These are phyloP conservation scores for Magnusiomyces fungicola DNA, from an alignment of 1,139 yeast genomes.

Conservation along the genomic window DNA sequence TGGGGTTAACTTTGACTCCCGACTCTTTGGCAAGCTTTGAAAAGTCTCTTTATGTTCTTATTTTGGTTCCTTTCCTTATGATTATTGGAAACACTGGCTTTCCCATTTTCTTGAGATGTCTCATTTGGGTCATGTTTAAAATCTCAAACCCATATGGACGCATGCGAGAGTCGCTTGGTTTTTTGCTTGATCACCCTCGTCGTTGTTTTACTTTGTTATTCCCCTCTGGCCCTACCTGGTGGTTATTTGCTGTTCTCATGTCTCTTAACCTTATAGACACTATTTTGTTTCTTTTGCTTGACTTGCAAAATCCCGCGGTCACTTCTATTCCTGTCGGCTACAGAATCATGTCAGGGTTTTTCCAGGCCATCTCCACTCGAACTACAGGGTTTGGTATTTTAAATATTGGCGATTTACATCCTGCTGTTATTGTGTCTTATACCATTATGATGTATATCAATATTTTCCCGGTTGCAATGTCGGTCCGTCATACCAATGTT, in stretches of 20 bases:
- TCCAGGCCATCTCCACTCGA: conserved; percentile 87
- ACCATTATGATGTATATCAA: conserved; percentile 98
- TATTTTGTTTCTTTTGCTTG: conserved; percentile 70
- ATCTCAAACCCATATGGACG: conserved; percentile 50
- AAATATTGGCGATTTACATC: conserved; percentile 62
- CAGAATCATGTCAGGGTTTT: conserved; percentile 71
- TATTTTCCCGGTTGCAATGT: conserved; percentile 89
- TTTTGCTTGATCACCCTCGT: conserved; percentile 89
- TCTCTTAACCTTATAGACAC: conserved; percentile 70
- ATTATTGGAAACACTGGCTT: conserved; percentile 92
- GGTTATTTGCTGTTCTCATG: conserved; percentile 72
- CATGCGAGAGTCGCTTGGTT: conserved; percentile 64
- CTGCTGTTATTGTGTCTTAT: conserved; percentile 90
- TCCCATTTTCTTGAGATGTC: conserved; percentile 69
- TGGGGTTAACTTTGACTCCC: conserved; percentile 74
- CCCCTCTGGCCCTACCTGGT: conserved; percentile 93
- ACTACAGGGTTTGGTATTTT: conserved; percentile 86
- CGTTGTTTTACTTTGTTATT: conserved; percentile 90
- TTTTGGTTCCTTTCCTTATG: conserved; percentile 60
- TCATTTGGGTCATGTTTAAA: conserved; percentile 73
- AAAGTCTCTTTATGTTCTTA: conserved; percentile 53
- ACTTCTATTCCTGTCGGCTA: conserved; percentile 54
- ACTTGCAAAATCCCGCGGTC: conserved; percentile 43
- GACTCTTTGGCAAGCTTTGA: conserved; percentile 67
- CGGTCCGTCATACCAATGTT: conserved; percentile 92